phyloP scores from a whole-genome alignment of 768 basidiomycete genomes.

The Mycena haematopus region DNA sequence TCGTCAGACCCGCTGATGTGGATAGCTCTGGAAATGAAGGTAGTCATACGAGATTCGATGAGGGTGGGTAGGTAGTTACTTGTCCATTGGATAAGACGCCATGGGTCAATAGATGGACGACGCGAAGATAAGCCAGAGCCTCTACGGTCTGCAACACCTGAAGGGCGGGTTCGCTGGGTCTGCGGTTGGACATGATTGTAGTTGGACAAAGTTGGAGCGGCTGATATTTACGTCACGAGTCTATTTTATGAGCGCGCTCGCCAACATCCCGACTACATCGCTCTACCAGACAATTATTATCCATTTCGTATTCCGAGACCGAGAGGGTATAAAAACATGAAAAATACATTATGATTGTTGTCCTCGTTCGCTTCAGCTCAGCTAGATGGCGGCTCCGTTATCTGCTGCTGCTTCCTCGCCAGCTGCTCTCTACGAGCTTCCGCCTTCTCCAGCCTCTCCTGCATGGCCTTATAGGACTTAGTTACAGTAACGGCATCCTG shows the following conservation, averaged over 20 bases:
- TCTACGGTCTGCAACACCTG: slow-evolving; percentile 46
- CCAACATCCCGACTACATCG: no score
- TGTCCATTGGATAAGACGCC: slow-evolving; percentile 82
- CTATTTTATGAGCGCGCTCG: no score
- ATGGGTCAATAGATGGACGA: slow-evolving; percentile 78
- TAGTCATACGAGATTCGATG: slow-evolving; percentile 25
- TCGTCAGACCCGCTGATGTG: slow-evolving; percentile 67
- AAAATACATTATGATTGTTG: slow-evolving; percentile 19
- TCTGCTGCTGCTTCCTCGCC: slow-evolving; percentile 43
- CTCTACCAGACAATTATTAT: slow-evolving; percentile 1
- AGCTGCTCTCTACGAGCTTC: slow-evolving; percentile 65
- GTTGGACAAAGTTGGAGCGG: background rate
- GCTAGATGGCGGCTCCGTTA: slow-evolving; percentile 37
- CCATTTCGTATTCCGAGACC: background rate
- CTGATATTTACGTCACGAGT: no score
- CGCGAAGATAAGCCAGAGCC: slow-evolving; percentile 63
- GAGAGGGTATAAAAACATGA: slow-evolving; percentile 22
- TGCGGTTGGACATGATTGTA: slow-evolving; percentile 46
- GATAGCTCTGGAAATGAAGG: slow-evolving; percentile 44
- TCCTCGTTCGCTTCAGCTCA: slow-evolving; percentile 28
- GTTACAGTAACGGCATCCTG: background rate
- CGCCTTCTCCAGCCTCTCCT: slow-evolving; percentile 74
- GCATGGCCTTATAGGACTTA: slow-evolving; percentile 55
- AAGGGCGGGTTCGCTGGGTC: slow-evolving; percentile 51
- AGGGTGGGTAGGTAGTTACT: slow-evolving; percentile 45